Evolutionary conservation across 352 stramenopile genomes (phyloP).

Genomic region (Elongisporangium prolatum): DNA sequence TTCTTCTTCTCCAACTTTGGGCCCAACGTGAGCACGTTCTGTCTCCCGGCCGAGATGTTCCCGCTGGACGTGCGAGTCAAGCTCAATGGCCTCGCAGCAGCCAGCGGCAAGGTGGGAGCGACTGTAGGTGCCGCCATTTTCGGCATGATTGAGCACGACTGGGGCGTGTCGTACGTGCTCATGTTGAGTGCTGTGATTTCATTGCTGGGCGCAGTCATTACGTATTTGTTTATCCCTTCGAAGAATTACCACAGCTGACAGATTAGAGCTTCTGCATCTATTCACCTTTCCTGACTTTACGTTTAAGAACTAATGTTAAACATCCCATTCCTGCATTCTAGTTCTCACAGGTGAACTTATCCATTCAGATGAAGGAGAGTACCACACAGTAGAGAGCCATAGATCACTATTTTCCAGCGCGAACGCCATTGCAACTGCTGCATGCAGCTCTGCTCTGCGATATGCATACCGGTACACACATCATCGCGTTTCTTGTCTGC

Average conservation of each 20-base stretch:
- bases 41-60: slow-evolving; percentile 78
- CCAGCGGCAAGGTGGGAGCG: slow-evolving; percentile 70
- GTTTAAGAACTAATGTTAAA: too few species aligned
- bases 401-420: too few species aligned
- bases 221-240: slow-evolving; percentile 50
- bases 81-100: slow-evolving; percentile 75
- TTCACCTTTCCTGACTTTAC: too few species aligned
- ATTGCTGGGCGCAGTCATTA: slow-evolving; percentile 52
- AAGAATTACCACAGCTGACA: slow-evolving; percentile 46
- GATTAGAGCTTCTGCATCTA: too few species aligned
- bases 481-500: too few species aligned
- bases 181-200: slow-evolving; percentile 53
- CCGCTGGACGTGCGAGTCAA: slow-evolving; percentile 63
- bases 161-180: slow-evolving; percentile 56
- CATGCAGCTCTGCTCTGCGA: too few species aligned
- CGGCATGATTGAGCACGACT: slow-evolving; percentile 52
- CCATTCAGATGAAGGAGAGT: too few species aligned
- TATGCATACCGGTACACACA: too few species aligned
- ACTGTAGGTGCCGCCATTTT: slow-evolving; percentile 57
- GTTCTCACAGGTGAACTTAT: too few species aligned
- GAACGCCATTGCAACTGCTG: too few species aligned
- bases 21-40: slow-evolving; percentile 86
- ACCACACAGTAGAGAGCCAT: too few species aligned
- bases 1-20: slow-evolving; percentile 91
- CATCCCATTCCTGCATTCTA: too few species aligned